Evolutionary conservation across 129 eudicot species (phyloP), one percentile per base, ranked within the genome.

Genomic region (Centaurea solstitialis): DNA sequence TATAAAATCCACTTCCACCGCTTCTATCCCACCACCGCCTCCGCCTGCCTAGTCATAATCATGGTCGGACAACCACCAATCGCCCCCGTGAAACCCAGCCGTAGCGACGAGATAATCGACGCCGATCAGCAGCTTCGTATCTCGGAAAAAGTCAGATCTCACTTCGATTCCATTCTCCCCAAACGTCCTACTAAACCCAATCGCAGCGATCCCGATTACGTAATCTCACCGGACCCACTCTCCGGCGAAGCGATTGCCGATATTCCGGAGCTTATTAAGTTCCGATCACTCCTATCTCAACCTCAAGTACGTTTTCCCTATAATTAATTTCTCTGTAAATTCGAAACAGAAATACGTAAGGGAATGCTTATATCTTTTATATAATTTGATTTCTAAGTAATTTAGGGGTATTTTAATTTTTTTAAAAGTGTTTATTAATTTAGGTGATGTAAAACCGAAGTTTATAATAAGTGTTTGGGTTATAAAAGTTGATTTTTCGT

Each of bases 81-180:
- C 1, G 39, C 43, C 81, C 70, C 81, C 67, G 39, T 82, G 77
- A 90, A 90, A 72, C 92, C 95, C 6, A 86, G 92, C 88, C 87
- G 95, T 79, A 86, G 92, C 90, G 95, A 90, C 87, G 95, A 88
- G 69, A 82, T 88, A 18, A 12, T 86, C 76, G 88, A 86, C 68
- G 70, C 86, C 3, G 71, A 85, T 39, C 78, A 86, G 79, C 95
- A 90, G 86, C 76, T 84, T 10, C 70, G 17, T 18, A 86, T 90
- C 76, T 23, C 88, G 69, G 67, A 86, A 75, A 76, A 82, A 71
- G 88, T 90, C 64, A 75, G 86, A 62, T 84, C 90, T 69, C 87
- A 77, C 72, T 88, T 88, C 72, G 89, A 90, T 28, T 86, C 92
- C 12, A 15, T 88, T 62, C 87, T 83, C n/a, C 95, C 92, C 10